Percentiles rank a stretch among this genome's conserved stretches.
phyloP scores from a whole-genome alignment of 2,329 filamentous ascomycete species.

The Trichoderma atrobrunneum region DNA sequence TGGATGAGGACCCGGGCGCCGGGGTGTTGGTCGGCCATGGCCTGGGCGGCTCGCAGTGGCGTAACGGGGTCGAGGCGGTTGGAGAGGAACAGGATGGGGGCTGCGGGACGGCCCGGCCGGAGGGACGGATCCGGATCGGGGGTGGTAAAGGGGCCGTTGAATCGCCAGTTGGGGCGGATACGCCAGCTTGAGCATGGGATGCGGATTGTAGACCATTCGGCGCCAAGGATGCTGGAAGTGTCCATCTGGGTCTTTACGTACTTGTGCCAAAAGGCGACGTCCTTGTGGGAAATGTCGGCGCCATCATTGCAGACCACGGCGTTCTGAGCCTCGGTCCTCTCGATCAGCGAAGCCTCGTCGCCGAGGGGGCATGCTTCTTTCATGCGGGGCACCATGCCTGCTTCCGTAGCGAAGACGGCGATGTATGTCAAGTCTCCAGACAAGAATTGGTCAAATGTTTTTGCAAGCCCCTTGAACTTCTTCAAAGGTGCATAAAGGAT shows the following conservation, averaged over 20 bases:
- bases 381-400: constrained; percentile 23
- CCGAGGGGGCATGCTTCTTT: constrained; percentile 23
- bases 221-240: constrained; percentile 33
- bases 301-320: constrained; percentile 39
- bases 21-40: constrained; percentile 29
- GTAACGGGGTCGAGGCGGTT: constrained; percentile 47
- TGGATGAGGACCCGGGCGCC: constrained; percentile 32
- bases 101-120: constrained; percentile 34
- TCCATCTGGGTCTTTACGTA: constrained; percentile 30
- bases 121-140: constrained; percentile 27
- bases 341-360: not conserved
- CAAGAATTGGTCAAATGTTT: constrained; percentile 23
- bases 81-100: constrained; percentile 44
- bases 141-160: constrained; percentile 35
- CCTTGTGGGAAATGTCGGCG: constrained; percentile 24
- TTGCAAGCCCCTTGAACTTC: constrained; percentile 20
- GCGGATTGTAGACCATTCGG: constrained; percentile 36
- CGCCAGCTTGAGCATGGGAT: constrained; percentile 40
- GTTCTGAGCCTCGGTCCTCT: constrained; percentile 24
- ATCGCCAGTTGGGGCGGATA: constrained; percentile 40
- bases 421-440: constrained; percentile 21
- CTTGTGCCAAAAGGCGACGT: constrained; percentile 27
- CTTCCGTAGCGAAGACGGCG: not conserved
- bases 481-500: constrained; percentile 33
- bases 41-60: constrained; percentile 38